Percentiles rank a stretch among this genome's conserved stretches.
phyloP scores from a whole-genome alignment of 2,329 filamentous ascomycete species.

The Aspergillus phoenicis region DNA sequence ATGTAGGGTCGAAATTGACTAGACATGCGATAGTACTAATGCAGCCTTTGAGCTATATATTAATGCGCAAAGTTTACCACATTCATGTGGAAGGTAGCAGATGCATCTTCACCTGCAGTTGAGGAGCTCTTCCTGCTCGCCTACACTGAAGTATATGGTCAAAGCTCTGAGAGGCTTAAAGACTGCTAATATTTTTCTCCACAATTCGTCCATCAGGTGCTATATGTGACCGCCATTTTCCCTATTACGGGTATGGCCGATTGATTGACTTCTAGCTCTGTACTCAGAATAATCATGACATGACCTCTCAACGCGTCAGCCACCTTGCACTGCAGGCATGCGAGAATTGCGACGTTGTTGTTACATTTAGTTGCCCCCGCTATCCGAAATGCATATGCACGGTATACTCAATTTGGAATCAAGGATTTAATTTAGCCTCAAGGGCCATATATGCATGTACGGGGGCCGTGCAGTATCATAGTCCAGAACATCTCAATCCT shows the following conservation, averaged over 20 bases:
- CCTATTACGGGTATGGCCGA: background rate
- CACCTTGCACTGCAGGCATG: background rate
- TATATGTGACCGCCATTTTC: background rate
- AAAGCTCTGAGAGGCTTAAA: too few species aligned
- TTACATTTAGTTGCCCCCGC: too few species aligned
- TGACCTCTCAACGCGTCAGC: background rate
- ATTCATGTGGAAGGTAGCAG: background rate
- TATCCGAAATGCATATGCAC: background rate
- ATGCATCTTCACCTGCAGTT: background rate
- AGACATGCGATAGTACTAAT: background rate
- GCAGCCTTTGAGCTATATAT: background rate
- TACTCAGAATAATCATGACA: background rate
- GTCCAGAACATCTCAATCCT: background rate
- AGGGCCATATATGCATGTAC: background rate
- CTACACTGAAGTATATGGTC: background rate
- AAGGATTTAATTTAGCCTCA: background rate
- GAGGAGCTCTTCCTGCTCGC: background rate
- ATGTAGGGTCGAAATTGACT: background rate
- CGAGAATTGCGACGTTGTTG: background rate
- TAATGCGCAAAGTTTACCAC: background rate
- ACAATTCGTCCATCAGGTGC: background rate
- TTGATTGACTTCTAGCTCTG: background rate
- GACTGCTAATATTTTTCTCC: background rate
- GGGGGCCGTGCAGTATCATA: background rate
- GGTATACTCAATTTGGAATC: background rate